Evolutionary conservation across 352 stramenopile genomes (phyloP), one percentile per base, ranked within the genome.

Genomic region (Pythium rishiriense): DNA sequence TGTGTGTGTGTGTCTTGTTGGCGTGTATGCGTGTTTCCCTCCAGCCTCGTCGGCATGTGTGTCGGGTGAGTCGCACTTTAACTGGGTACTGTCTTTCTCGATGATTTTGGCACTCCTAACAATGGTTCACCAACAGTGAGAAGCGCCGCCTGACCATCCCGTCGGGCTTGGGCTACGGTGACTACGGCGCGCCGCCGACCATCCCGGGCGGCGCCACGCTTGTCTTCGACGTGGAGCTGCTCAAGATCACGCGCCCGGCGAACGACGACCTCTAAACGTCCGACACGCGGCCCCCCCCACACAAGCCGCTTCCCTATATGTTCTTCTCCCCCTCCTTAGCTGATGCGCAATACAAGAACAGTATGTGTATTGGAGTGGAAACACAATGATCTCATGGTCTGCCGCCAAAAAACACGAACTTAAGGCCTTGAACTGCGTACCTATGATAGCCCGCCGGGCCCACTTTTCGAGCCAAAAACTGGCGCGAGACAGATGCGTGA

Each of bases 161-260:
- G 19, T 93, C 87, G 43, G 79, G 75, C 55, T 54, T 99, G 42
- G 97, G 79, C 33, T 99, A 99, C 78, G 97, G 97, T 65, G 87
- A 97, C 76, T 73, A 83, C 52, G 96, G 96, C 31, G 92, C 87
- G 39, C 90, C 88, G 48, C 90, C 83, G 17, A 97, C 94, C 74
- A 99, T 99, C 73, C 90, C 89, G 17, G 93, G 77, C 60, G 92
- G 93, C 66, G 90, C 94, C 15, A 97, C 95, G 49, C 83, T 99
- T 33, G 88, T 99, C 37, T 99, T 99, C 73, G 90, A 95, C 65
- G 96, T 99, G 54, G 96, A 99, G 81, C 90, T 99, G 62, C 79
- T 99, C 58, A 85, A 98, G 66, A 98, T 99, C 71, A 92, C 87
- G 74, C 81, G 83, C 73, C 70, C 79, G 6, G 41, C 42, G 41